phyloP scores from a whole-genome alignment of 2,329 filamentous ascomycete genomes.

The Botryosphaeria dothidea region DNA sequence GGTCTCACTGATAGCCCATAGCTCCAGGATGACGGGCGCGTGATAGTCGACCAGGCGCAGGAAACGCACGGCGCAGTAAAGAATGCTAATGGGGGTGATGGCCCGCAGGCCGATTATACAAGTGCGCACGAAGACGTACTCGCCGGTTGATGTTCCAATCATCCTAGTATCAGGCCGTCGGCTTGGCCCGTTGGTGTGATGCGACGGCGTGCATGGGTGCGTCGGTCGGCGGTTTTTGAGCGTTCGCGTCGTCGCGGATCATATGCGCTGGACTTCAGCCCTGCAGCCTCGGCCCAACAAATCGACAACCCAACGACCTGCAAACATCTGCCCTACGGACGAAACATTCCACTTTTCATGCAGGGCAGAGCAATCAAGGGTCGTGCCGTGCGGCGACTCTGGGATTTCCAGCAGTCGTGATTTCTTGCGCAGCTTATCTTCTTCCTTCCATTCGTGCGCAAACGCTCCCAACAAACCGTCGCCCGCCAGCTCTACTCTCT shows the following conservation, averaged over 20 bases:
- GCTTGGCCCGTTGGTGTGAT: neutral
- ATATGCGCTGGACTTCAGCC: neutral
- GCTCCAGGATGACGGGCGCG: slow-evolving; percentile 39
- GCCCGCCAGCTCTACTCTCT: too few species aligned
- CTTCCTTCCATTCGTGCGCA: neutral
- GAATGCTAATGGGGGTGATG: slow-evolving; percentile 51
- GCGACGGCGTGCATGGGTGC: too few species aligned
- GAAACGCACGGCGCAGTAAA: slow-evolving; percentile 45
- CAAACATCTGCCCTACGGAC: neutral
- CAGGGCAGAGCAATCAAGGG: too few species aligned
- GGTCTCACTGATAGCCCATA: slow-evolving; percentile 52
- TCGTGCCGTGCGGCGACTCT: too few species aligned
- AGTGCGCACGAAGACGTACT: slow-evolving; percentile 49
- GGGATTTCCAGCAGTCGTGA: too few species aligned
- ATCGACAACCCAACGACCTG: neutral
- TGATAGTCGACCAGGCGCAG: slow-evolving; percentile 32
- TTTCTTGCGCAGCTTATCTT: neutral
- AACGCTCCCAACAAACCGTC: neutral
- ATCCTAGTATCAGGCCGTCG: slow-evolving; percentile 25
- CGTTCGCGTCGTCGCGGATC: neutral
- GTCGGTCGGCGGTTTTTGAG: neutral
- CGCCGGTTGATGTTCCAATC: slow-evolving; percentile 41
- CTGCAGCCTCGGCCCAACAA: neutral
- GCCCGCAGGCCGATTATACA: slow-evolving; percentile 52
- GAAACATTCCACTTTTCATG: neutral